Conservation (phyloP, 371 early-diverging fungal genomes). For the Saksenaea oblongispora region DNA sequence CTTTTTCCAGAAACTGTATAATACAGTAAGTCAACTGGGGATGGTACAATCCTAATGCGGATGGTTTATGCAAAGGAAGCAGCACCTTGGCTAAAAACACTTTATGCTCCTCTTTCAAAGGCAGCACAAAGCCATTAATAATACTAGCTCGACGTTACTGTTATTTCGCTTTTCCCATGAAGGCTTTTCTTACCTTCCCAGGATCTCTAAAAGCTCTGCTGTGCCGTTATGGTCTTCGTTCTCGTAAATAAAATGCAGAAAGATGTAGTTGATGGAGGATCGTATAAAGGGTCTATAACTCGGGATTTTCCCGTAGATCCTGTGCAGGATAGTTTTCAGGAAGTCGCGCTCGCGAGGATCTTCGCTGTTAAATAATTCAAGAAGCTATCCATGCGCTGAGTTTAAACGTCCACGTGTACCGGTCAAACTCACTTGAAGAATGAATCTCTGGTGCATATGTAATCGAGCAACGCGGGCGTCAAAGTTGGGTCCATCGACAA, state of each 20-base stretch:
- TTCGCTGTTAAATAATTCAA: conserved; percentile 96
- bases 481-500: conserved; percentile 95
- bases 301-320: conserved; percentile 97
- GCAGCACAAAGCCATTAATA: conserved; percentile 98
- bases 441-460: conserved; percentile 39
- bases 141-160: conserved; percentile 68
- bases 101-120: conserved; percentile 97
- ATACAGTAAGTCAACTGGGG: conserved; percentile 97
- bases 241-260: conserved; percentile 96
- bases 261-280: conserved; percentile 94
- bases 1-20: conserved; percentile 97
- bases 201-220: conserved; percentile 95
- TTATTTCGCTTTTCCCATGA: neutral
- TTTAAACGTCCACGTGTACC: neutral
- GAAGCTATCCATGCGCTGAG: conserved; percentile 54
- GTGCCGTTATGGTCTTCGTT: conserved; percentile 95
- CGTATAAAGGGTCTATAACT: conserved; percentile 95
- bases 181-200: conserved; percentile 68
- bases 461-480: conserved; percentile 82
- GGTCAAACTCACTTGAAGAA: conserved; percentile 28
- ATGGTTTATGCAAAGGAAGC: conserved; percentile 94
- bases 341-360: conserved; percentile 98
- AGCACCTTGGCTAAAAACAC: conserved; percentile 89
- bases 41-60: conserved; percentile 88
- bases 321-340: conserved; percentile 94